A percentile compares a stretch with the other conserved stretches of the same genome.
Conservation (phyloP, 495 filamentous ascomycete genomes). For the Tetracladium setigerum region DNA sequence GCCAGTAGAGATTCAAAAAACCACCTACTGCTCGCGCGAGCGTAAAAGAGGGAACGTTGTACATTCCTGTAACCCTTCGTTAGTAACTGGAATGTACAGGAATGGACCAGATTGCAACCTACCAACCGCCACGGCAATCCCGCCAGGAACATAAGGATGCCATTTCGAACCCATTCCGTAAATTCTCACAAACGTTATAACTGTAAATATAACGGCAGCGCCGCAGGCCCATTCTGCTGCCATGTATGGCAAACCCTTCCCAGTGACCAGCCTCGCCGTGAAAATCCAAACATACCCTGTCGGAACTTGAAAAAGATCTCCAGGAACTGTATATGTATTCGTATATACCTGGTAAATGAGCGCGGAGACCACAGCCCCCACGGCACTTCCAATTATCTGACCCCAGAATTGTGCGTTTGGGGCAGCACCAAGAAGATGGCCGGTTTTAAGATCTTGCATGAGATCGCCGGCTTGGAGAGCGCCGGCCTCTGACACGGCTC, state of each 20-base stretch:
- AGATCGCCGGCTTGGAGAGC: constrained; percentile 94
- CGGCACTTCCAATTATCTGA: constrained; percentile 81
- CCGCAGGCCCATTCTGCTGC: constrained; percentile 69
- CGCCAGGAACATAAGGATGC: constrained; percentile 69
- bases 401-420: constrained; percentile 96
- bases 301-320: constrained; percentile 84
- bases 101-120: constrained; percentile 20
- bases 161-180: constrained; percentile 37
- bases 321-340: constrained; percentile 78
- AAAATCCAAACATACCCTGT: constrained; percentile 97
- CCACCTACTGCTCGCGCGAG: constrained; percentile 84
- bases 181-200: constrained; percentile 61
- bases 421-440: constrained; percentile 83
- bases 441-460: constrained; percentile 98
- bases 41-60: constrained; percentile 94
- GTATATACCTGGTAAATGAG: constrained; percentile 90
- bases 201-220: constrained; percentile 61
- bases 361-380: constrained; percentile 83
- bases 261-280: constrained; percentile 89
- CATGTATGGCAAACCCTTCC: constrained; percentile 77
- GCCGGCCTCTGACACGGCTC: constrained; percentile 82
- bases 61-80: constrained; percentile 60
- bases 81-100: constrained; percentile 6
- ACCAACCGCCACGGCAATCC: constrained; percentile 90
- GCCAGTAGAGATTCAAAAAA: constrained; percentile 78